Base-by-base conservation (phyloP, 2,329 filamentous ascomycete species). In the Aspergillus terreus region DNA sequence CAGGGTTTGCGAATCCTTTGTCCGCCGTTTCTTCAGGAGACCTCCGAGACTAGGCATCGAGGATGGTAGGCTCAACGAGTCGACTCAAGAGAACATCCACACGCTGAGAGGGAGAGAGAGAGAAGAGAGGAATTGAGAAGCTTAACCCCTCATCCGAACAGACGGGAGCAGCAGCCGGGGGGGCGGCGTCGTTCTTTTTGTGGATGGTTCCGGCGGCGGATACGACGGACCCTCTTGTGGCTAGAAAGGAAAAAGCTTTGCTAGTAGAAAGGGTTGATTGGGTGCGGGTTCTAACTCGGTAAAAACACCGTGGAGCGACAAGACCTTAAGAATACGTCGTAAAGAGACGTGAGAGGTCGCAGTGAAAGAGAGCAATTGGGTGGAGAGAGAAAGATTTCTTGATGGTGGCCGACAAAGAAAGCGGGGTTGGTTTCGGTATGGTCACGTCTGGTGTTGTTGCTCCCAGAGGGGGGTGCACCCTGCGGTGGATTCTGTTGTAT, bases 11-110 rank as follows among this genome's bases (percentile, higher is more conserved):
- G 85, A 88, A 79, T 96, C 91, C 84, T 91, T 95, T 77, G 91
- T 95, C 83, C 91, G 87, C 83, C 95, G 96, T 84, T 96, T 97
- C 83, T 96, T 96, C 71, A 97, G 84, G 71, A 96, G 91, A 49
- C 71, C 72, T 75, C 90, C 90, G 80, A 96, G 83, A 74, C 84
- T 89, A 85, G 92, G 94, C 94, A 99, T 97, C 74, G 69, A 67
- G 67, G 57, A 62, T 57, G 54, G 59, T 56, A 52, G 43, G 53
- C 50, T 50, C 30, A 53, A 54, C 45, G 52, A 53, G 51, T 53
- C 25, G 38, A 32, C 44, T 44, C 21, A 49, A 52, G 49, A 44
- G 44, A 44, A 49, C 51, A 53, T 36, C 60, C 50, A 51, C 49
- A 49, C 61, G 63, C 59, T 56, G 61, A 63, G 64, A 57, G 63